These are phyloP conservation scores for Lodderomyces margitis DNA, from an alignment of 1,139 yeast genomes.

Conservation along the genomic window DNA sequence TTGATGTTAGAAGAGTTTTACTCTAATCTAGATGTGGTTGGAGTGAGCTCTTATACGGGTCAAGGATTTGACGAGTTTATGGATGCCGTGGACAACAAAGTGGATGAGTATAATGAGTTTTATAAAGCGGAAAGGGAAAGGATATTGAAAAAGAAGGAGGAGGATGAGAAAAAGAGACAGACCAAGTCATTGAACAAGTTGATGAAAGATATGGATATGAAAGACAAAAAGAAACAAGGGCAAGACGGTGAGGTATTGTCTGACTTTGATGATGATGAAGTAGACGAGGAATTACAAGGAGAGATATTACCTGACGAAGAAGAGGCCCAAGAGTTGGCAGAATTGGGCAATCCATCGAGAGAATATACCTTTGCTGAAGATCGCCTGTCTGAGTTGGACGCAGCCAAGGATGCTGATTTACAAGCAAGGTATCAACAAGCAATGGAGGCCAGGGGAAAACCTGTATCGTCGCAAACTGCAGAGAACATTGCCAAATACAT, in stretches of 20 bases:
- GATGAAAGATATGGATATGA: constrained; percentile 79
- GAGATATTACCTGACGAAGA: constrained; percentile 56
- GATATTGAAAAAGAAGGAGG: constrained; percentile 72
- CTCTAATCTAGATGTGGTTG: constrained; percentile 86
- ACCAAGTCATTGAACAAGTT: constrained; percentile 67
- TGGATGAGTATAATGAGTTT: constrained; percentile 79
- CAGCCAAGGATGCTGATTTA: constrained; percentile 47
- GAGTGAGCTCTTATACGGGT: constrained; percentile 90
- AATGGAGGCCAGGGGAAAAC: constrained; percentile 59
- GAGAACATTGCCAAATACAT: constrained; percentile 70
- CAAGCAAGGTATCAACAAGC: constrained; percentile 75
- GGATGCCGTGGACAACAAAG: constrained; percentile 78
- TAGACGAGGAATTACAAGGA: constrained; percentile 60
- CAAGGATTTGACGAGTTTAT: constrained; percentile 91
- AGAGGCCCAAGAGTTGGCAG: background rate
- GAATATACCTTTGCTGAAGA: constrained; percentile 80
- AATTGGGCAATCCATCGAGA: constrained; percentile 38
- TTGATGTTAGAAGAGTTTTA: constrained; percentile 96
- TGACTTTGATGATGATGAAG: constrained; percentile 54
- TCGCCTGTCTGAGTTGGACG: constrained; percentile 59
- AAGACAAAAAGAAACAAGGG: constrained; percentile 14
- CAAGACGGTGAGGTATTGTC: constrained; percentile 66
- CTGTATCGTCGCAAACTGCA: constrained; percentile 63
- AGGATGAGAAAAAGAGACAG: constrained; percentile 69
- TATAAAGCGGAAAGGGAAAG: constrained; percentile 87